Conservation (phyloP, 106 monocot species). For the Amphibolis antarctica region DNA sequence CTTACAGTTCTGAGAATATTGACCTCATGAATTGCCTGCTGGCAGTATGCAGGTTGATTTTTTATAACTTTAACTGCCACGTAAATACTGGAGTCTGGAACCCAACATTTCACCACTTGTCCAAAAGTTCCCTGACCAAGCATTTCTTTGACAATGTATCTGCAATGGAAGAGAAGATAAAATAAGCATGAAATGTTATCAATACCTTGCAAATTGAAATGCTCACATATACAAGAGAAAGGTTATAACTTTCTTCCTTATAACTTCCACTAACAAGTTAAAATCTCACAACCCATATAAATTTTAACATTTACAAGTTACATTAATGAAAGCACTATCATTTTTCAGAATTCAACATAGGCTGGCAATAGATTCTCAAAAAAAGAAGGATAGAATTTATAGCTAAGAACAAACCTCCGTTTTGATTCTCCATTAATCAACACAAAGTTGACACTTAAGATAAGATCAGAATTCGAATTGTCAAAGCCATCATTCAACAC, state of each 20-base stretch:
- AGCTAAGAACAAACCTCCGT: conserved; percentile 44
- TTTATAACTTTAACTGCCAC: conserved; percentile 97
- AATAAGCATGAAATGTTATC: neutral
- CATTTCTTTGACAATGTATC: conserved; percentile 84
- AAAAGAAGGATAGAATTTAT: neutral
- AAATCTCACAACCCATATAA: neutral
- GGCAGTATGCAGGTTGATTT: conserved; percentile 84
- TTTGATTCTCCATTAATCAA: conserved; percentile 46
- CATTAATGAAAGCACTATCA: neutral
- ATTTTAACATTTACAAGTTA: neutral
- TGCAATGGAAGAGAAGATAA: conserved; percentile 7
- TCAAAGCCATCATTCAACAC: conserved; percentile 78
- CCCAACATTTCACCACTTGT: conserved; percentile 92
- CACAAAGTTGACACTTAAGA: conserved; percentile 63
- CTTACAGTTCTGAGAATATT: conserved; percentile 60
- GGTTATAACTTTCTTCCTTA: neutral
- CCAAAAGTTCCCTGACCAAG: conserved; percentile 98
- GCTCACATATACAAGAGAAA: neutral
- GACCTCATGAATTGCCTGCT: conserved; percentile 78
- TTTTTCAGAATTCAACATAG: neutral
- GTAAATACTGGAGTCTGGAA: conserved; percentile 50
- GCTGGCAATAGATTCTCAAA: neutral
- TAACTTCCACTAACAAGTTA: neutral
- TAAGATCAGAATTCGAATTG: conserved; percentile 84
- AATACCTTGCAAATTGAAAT: neutral